Conservation (phyloP, 148 eudicot genomes). For the Nyssa sinensis region DNA sequence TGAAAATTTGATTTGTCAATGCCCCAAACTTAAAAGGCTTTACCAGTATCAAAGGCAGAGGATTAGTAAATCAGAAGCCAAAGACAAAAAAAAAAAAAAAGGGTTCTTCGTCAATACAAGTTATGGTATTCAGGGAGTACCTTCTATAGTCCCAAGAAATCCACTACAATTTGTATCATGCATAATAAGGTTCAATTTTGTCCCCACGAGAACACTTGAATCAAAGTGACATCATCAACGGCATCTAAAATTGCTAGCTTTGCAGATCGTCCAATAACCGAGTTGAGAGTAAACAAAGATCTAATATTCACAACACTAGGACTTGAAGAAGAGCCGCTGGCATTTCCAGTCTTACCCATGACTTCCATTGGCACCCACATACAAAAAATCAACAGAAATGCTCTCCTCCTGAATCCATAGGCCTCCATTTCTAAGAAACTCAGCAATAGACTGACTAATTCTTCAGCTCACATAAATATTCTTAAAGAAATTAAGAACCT, state of each 20-base stretch:
- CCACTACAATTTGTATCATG: conserved; percentile 81
- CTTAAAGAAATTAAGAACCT: not conserved
- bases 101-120: conserved; percentile 9
- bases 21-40: not conserved
- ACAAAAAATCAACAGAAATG: conserved; percentile 20
- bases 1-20: not conserved
- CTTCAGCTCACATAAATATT: conserved; percentile 17
- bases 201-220: conserved; percentile 49
- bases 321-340: conserved; percentile 23
- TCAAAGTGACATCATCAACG: conserved; percentile 62
- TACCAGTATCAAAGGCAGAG: not conserved
- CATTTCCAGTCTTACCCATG: conserved; percentile 23
- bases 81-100: not conserved
- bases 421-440: conserved; percentile 18
- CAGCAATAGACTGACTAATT: conserved; percentile 6
- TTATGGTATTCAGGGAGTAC: conserved; percentile 28
- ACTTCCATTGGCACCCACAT: conserved; percentile 31
- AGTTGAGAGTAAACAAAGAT: conserved; percentile 60
- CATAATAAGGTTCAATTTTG: conserved; percentile 46
- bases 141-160: conserved; percentile 72
- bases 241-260: conserved; percentile 68
- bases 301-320: conserved; percentile 63
- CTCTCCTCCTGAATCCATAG: conserved; percentile 5
- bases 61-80: not conserved
- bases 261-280: conserved; percentile 68